Percentiles rank a stretch among this genome's conserved stretches.
These are phyloP conservation scores for Cercospora sojina DNA, from an alignment of 2,329 filamentous ascomycete species.

Conservation along the genomic window DNA sequence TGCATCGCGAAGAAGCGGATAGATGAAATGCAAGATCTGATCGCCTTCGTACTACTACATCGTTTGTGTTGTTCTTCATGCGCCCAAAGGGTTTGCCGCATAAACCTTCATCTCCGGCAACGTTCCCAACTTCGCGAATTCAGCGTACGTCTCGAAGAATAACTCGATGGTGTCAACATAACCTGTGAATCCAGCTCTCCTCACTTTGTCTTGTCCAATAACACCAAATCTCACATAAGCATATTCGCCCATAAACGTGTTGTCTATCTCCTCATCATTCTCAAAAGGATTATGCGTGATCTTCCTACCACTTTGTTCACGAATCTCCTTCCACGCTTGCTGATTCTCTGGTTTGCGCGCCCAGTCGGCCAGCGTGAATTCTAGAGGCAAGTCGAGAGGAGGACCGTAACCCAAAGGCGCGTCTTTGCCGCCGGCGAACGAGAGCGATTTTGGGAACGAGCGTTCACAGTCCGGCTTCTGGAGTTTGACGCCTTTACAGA, in stretches of 20 bases:
- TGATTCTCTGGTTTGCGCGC: not conserved
- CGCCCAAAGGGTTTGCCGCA: not conserved
- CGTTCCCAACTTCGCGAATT: slow-evolving; percentile 6
- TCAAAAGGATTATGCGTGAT: not conserved
- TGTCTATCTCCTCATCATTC: not conserved
- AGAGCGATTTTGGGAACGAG: not conserved
- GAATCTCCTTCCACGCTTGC: slow-evolving; percentile 4
- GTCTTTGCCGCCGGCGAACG: slow-evolving; percentile 5
- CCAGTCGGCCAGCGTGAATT: slow-evolving; percentile 9
- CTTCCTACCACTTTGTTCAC: not conserved
- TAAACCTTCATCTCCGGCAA: slow-evolving; percentile 8
- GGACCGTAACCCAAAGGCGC: slow-evolving; percentile 12
- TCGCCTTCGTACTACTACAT: not conserved
- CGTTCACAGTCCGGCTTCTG: not conserved
- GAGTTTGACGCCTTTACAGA: slow-evolving; percentile 3
- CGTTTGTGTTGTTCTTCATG: not conserved
- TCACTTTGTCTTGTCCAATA: slow-evolving; percentile 3
- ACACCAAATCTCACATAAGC: not conserved
- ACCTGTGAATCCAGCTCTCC: slow-evolving; percentile 4
- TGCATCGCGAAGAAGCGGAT: slow-evolving; percentile 5
- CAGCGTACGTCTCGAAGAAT: slow-evolving; percentile 7
- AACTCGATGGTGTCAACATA: slow-evolving; percentile 10
- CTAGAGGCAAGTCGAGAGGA: not conserved
- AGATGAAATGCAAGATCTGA: slow-evolving; percentile 9
- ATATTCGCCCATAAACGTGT: not conserved